These are phyloP conservation scores for Lodderomyces margitis DNA, from an alignment of 1,139 yeast species.

Conservation along the genomic window DNA sequence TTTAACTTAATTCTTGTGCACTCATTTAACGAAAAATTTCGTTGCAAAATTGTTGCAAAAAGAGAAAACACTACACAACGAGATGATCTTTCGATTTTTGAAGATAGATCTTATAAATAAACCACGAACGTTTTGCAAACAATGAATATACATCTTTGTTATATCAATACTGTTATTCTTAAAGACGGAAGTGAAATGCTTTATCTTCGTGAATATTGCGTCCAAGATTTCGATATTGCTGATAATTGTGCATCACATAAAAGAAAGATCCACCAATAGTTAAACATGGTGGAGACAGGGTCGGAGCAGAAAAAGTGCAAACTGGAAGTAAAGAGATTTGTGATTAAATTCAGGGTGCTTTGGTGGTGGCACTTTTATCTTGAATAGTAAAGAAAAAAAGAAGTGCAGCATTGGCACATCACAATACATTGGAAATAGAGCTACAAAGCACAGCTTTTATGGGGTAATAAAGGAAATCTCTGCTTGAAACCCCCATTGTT, in stretches of 20 bases:
- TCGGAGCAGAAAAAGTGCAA: neutral
- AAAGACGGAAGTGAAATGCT: constrained; percentile 1
- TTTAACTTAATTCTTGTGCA: neutral
- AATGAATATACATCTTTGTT: too few species aligned
- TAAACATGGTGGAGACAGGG: neutral
- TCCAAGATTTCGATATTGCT: constrained; percentile 1
- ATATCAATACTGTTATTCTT: too few species aligned
- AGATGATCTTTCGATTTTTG: too few species aligned
- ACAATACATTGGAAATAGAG: too few species aligned
- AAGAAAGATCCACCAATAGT: neutral
- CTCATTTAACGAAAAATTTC: neutral
- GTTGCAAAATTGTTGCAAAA: neutral
- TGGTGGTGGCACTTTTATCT: neutral
- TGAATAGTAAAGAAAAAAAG: neutral
- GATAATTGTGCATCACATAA: constrained; percentile 4
- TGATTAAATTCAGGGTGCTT: neutral
- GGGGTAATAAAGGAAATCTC: too few species aligned
- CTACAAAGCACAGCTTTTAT: too few species aligned
- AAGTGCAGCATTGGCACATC: too few species aligned
- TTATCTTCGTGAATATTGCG: neutral
- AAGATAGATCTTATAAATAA: too few species aligned
- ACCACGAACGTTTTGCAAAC: too few species aligned
- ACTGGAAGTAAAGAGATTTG: neutral
- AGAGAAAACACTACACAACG: too few species aligned
- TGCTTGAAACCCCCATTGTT: too few species aligned